Evolutionary conservation across 352 stramenopile genomes (phyloP).

Genomic region (Phytophthora podocarpi): DNA sequence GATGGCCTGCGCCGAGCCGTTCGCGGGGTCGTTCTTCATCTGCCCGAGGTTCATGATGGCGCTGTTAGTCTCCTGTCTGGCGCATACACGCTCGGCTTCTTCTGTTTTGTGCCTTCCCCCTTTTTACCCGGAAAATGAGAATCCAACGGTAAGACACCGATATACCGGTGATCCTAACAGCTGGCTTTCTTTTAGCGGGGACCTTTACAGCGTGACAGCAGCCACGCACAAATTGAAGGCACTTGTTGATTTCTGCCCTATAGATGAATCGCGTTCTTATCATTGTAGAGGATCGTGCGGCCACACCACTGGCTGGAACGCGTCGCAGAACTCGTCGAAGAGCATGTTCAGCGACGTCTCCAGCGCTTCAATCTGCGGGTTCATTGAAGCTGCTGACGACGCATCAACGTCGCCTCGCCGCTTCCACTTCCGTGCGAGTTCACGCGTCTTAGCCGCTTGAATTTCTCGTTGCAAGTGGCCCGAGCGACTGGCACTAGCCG

Average conservation of each 20-base stretch:
- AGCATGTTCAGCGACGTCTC: slow-evolving; percentile 56
- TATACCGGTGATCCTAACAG: slow-evolving; percentile 9
- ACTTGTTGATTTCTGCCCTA: slow-evolving; percentile 5
- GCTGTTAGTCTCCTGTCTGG: neutral
- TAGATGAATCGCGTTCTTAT: slow-evolving; percentile 20
- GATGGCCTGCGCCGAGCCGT: slow-evolving; percentile 66
- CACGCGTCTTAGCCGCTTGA: slow-evolving; percentile 41
- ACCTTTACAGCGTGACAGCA: neutral
- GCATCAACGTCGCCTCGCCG: neutral
- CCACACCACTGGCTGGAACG: slow-evolving; percentile 63
- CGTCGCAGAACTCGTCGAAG: slow-evolving; percentile 76
- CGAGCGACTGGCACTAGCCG: slow-evolving; percentile 26
- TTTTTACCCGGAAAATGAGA: neutral
- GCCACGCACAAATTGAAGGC: neutral
- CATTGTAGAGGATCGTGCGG: slow-evolving; percentile 39
- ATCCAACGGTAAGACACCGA: slow-evolving; percentile 3
- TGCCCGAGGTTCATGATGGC: slow-evolving; percentile 71
- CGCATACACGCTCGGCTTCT: slow-evolving; percentile 13
- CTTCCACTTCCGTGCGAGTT: slow-evolving; percentile 41
- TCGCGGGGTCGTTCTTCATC: slow-evolving; percentile 68
- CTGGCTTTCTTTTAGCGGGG: slow-evolving; percentile 15
- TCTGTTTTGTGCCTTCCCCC: slow-evolving; percentile 4
- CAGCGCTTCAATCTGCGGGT: slow-evolving; percentile 28
- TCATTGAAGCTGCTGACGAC: neutral
- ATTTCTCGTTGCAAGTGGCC: slow-evolving; percentile 49